Base-by-base conservation (phyloP, 1,284 basidiomycete genomes). In the Apiotrichum sp. region DNA sequence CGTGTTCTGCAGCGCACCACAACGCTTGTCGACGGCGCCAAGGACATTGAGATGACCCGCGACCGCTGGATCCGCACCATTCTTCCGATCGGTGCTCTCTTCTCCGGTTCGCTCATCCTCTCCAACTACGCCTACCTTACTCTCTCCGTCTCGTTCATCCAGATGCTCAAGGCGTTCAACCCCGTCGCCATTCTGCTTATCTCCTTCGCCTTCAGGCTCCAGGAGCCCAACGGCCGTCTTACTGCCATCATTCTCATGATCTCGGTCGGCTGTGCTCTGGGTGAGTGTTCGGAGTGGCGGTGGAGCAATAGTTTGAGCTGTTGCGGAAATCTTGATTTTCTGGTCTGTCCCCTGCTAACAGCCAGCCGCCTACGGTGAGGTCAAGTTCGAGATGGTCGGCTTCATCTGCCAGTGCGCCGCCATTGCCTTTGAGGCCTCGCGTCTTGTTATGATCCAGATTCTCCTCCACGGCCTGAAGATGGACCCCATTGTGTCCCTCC, bases 131-230 rank as follows among this genome's bases (percentile, higher is more conserved):
- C 93, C 13, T 97, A 97, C 75, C 85, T 97, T 38, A 86, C 91
- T 61, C 84, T 98, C 55, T 87, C 84, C 61, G 89, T 97, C 34
- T 85, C 89, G 1, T 97, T 93, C 77, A 96, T 97, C 65, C 93
- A 97, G 75, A 98, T 98, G 93, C 86, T 97, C 78, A 96, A 96
- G 84, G 95, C 93, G 7, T 98, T 98, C 79, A 89, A 83, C n/a
- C 92, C 93, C 0, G 93, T 97, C 13, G 90, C 93, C 1, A 96
- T 98, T 66, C 83, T 98, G 36, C 82, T 98, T 63, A 93, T 97
- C 69, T 93, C 92, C 7, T 97, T 93, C 82, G 81, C 83, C 1
- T 89, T 88, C 80, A 86, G 87, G 62, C 85, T 93, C 60, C 87
- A 92, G 73, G 91, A 96, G 60, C 89, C 93, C 6, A 92, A 83